Evolutionary conservation across 306 rosid genomes (phyloP).

Genomic region (Myrica gale): DNA sequence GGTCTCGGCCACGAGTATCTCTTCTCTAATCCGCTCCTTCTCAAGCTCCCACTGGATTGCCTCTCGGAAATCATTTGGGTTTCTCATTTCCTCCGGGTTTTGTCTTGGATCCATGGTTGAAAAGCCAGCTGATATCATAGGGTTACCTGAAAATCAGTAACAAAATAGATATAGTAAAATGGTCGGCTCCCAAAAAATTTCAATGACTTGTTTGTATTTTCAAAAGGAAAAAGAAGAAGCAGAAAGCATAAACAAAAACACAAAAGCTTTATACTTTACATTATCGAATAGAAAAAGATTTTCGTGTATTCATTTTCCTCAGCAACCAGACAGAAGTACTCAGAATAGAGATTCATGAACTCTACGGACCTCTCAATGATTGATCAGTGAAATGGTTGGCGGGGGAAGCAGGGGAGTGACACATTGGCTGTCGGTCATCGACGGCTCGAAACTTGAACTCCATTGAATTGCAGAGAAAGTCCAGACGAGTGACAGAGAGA

Average conservation of each 20-base stretch:
- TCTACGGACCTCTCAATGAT: slow-evolving; percentile 15
- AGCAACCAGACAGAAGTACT: neutral
- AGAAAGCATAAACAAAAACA: no score
- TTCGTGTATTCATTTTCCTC: neutral
- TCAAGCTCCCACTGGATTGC: slow-evolving; percentile 36
- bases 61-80: slow-evolving; percentile 15
- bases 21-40: slow-evolving; percentile 45
- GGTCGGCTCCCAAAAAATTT: neutral
- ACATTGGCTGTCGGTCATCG: slow-evolving; percentile 16
- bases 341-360: neutral
- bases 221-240: neutral
- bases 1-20: slow-evolving; percentile 35
- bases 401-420: slow-evolving; percentile 3
- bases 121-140: no score
- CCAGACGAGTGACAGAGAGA: neutral
- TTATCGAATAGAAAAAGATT: no score
- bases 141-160: neutral
- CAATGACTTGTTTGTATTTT: neutral
- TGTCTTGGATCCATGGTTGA: neutral
- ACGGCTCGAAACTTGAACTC: slow-evolving; percentile 45
- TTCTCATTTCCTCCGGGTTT: neutral
- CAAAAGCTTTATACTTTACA: no score
- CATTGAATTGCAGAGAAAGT: slow-evolving; percentile 21
- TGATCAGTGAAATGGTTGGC: slow-evolving; percentile 2
- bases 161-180: neutral